A percentile compares a stretch with the other conserved stretches of the same genome.
Evolutionary conservation across 345 rosid genomes (phyloP).

Genomic region (Lepidium didymum): DNA sequence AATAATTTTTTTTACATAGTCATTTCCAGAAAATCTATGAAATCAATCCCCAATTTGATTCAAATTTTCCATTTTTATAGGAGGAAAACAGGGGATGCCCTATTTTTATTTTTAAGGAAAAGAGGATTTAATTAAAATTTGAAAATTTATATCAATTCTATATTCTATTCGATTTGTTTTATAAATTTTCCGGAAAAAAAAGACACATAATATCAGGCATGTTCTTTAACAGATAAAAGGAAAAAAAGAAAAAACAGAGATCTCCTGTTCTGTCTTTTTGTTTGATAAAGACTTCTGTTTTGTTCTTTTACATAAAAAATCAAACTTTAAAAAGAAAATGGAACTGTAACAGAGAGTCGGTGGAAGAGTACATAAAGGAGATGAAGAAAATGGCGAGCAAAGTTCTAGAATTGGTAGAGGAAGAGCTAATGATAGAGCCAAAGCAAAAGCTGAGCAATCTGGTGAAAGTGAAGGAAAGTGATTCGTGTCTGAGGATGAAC

Average conservation of each 20-base stretch:
- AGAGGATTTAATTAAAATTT: neutral
- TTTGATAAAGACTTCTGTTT: neutral
- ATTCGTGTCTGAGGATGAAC: slow-evolving; percentile 74
- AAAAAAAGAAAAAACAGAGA: neutral
- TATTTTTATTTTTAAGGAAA: neutral
- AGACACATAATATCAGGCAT: neutral
- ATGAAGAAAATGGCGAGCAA: slow-evolving; percentile 55
- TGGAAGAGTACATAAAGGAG: slow-evolving; percentile 49
- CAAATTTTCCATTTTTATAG: neutral
- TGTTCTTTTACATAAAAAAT: neutral
- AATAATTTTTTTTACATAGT: too few species aligned
- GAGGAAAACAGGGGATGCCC: neutral
- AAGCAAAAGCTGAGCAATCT: slow-evolving; percentile 51
- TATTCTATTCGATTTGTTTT: neutral
- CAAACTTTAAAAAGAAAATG: neutral
- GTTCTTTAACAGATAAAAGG: neutral
- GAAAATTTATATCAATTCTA: too few species aligned
- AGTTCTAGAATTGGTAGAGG: slow-evolving; percentile 60
- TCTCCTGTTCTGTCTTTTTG: neutral
- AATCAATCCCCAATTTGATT: too few species aligned
- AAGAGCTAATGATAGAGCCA: slow-evolving; percentile 50
- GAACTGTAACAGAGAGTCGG: slow-evolving; percentile 37
- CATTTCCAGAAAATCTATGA: too few species aligned
- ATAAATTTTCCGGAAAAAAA: neutral
- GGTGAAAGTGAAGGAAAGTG: slow-evolving; percentile 55